Evolutionary conservation across 495 filamentous ascomycete genomes (phyloP).

Genomic region (Amorphotheca resinae): DNA sequence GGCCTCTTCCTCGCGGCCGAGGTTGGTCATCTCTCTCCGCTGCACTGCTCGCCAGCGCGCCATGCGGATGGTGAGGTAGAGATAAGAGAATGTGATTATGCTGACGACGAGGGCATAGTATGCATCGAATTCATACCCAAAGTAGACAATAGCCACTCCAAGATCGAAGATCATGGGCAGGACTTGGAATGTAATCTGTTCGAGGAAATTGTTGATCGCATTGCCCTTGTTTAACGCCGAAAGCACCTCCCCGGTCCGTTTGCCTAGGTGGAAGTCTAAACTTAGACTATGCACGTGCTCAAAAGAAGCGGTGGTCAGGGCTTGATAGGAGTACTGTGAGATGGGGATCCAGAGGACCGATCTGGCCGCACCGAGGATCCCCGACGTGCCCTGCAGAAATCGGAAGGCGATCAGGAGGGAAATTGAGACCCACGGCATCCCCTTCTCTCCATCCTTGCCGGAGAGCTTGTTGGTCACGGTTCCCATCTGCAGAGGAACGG

Average conservation of each 20-base stretch:
- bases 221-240: conserved; percentile 91
- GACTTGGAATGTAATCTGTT: conserved; percentile 90
- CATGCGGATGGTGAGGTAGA: conserved; percentile 92
- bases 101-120: conserved; percentile 88
- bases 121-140: conserved; percentile 66
- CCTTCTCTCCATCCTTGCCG: conserved; percentile 18
- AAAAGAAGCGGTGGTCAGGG: conserved; percentile 86
- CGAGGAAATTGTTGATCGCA: conserved; percentile 92
- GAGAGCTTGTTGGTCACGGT: conserved; percentile 54
- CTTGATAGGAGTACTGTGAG: conserved; percentile 89
- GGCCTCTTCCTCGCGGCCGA: conserved; percentile 85
- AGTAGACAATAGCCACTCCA: conserved; percentile 73
- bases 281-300: conserved; percentile 94
- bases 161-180: conserved; percentile 91
- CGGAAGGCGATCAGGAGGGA: conserved; percentile 68
- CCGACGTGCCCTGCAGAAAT: conserved; percentile 78
- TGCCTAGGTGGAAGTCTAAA: conserved; percentile 91
- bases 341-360: conserved; percentile 90
- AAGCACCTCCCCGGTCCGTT: conserved; percentile 91
- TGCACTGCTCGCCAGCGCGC: conserved; percentile 87
- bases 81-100: conserved; percentile 88
- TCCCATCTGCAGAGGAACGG: conserved; percentile 68
- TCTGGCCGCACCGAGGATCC: conserved; percentile 69
- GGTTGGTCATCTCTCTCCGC: conserved; percentile 84
- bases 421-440: conserved; percentile 59